These are phyloP conservation scores for Cerrena zonata DNA, from an alignment of 1,284 basidiomycete species.

Conservation along the genomic window DNA sequence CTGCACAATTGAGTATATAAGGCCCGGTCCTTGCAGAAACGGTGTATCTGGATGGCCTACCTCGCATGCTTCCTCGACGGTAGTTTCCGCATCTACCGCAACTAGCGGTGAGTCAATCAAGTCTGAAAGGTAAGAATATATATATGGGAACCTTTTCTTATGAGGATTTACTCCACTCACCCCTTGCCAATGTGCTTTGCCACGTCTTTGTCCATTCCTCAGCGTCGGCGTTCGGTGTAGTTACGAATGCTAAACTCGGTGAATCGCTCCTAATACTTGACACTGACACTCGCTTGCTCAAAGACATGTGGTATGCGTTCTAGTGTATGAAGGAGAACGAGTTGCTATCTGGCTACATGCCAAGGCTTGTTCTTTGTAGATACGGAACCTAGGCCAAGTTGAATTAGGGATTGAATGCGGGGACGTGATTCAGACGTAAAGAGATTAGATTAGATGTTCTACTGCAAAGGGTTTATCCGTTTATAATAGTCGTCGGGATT, in stretches of 20 bases:
- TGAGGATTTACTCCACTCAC: constrained; percentile 11
- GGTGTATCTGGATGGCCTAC: constrained; percentile 33
- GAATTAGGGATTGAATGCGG: neutral
- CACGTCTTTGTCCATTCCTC: constrained; percentile 9
- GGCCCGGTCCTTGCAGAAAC: no score
- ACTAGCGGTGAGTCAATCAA: constrained; percentile 62
- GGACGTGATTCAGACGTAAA: neutral
- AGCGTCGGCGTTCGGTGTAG: constrained; percentile 6
- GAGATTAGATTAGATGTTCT: neutral
- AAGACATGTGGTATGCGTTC: constrained; percentile 6
- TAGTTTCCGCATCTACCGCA: constrained; percentile 56
- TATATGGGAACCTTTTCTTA: neutral
- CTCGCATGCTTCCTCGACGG: constrained; percentile 76
- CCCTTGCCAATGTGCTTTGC: constrained; percentile 12
- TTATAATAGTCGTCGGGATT: no score
- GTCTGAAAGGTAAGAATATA: constrained; percentile 33
- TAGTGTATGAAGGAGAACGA: no score
- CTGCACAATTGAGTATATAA: constrained; percentile 30
- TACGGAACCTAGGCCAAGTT: neutral
- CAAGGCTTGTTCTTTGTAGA: neutral
- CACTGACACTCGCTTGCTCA: constrained; percentile 3
- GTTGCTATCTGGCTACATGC: constrained; percentile 1
- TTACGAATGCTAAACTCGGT: constrained; percentile 3
- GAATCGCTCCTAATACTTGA: constrained; percentile 7
- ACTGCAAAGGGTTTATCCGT: no score